Conservation (phyloP, 2,329 filamentous ascomycete species). For the Fusarium sp. region DNA sequence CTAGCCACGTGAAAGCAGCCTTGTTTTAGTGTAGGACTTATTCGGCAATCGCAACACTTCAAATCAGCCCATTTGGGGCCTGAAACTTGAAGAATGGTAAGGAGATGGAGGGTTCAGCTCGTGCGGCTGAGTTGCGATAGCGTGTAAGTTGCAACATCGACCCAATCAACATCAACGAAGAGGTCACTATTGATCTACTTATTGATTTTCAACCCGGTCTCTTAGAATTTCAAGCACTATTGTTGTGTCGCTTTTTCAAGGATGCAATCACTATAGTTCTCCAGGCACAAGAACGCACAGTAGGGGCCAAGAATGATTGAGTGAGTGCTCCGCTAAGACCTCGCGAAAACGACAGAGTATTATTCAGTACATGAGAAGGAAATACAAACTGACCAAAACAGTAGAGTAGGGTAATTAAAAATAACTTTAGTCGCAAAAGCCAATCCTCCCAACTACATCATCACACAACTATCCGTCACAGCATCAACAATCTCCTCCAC, state of each 20-base stretch:
- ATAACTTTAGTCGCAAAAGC: not conserved
- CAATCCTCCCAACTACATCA: not conserved
- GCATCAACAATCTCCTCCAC: not conserved
- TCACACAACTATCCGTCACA: not conserved
- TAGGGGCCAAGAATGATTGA: not conserved
- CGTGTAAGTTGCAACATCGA: not conserved
- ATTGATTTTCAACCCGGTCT: not conserved
- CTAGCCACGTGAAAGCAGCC: not conserved
- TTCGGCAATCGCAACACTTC: not conserved
- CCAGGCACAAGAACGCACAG: not conserved
- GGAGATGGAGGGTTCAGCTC: not conserved
- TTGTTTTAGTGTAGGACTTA: not conserved
- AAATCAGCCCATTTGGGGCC: not conserved
- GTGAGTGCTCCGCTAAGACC: too few species aligned
- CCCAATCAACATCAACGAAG: not conserved
- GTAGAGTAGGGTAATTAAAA: accelerated
- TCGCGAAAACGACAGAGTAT: not conserved
- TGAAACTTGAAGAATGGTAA: not conserved
- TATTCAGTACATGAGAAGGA: not conserved
- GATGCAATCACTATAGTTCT: not conserved
- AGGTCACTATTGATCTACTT: not conserved
- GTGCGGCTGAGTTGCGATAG: not conserved
- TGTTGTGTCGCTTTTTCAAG: not conserved
- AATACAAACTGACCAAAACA: accelerated
- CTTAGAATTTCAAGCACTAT: not conserved